phyloP scores from a whole-genome alignment of 148 eudicot species.

The Persicaria tinctoria region DNA sequence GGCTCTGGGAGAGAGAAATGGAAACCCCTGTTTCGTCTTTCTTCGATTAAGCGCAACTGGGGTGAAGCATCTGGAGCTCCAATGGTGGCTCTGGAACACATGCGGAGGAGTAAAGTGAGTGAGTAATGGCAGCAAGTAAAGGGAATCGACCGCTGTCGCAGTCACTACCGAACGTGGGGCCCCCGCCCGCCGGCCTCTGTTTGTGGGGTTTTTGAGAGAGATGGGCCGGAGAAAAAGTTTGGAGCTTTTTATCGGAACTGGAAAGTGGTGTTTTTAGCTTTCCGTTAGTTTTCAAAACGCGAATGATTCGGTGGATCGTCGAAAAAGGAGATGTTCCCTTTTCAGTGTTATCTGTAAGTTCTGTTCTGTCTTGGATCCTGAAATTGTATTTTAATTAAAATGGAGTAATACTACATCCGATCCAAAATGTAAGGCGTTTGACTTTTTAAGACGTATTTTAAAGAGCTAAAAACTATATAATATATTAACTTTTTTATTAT shows the following conservation, averaged over 20 bases:
- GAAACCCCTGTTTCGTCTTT: not conserved
- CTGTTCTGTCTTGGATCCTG: not conserved
- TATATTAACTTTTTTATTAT: too few relatives aligned
- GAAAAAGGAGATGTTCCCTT: not conserved
- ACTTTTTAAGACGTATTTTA: too few relatives aligned
- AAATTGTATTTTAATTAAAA: not conserved
- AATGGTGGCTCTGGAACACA: conserved; percentile 5
- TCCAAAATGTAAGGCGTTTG: too few relatives aligned
- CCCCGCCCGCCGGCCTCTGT: conserved; percentile 1
- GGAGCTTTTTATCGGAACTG: not conserved
- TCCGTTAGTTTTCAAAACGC: not conserved
- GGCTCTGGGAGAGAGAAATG: not conserved
- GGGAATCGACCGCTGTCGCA: not conserved
- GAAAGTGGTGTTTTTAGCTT: not conserved
- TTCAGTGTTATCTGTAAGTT: not conserved
- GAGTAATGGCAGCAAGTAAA: not conserved
- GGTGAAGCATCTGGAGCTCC: not conserved
- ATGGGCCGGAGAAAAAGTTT: not conserved
- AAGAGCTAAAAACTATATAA: too few relatives aligned
- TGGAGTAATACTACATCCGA: too few relatives aligned
- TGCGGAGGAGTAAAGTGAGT: not conserved
- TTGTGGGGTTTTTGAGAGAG: not conserved
- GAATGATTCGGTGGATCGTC: not conserved
- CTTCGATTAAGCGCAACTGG: not conserved
- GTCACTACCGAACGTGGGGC: conserved; percentile 5